phyloP scores from a whole-genome alignment of 164 flowering plant species.

The Umbilicus rupestris region DNA sequence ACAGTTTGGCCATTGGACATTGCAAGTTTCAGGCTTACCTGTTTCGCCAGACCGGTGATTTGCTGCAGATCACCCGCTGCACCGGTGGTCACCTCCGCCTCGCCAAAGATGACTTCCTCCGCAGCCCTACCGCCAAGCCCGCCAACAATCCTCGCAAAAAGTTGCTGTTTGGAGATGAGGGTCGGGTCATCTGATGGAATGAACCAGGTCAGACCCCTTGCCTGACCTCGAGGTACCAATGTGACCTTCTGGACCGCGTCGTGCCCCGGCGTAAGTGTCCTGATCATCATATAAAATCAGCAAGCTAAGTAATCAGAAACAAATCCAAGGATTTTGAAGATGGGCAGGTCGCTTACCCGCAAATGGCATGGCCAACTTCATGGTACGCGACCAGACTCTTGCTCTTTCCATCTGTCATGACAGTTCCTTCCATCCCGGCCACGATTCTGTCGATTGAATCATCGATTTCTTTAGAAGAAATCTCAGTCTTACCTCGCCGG shows the following conservation, averaged over 20 bases:
- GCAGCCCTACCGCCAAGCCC: constrained; percentile 92
- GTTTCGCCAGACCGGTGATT: constrained; percentile 73
- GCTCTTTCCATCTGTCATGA: constrained; percentile 88
- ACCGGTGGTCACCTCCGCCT: constrained; percentile 80
- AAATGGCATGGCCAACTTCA: constrained; percentile 92
- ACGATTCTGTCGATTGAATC: constrained; percentile 90
- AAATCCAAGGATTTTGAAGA: not conserved
- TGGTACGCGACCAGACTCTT: constrained; percentile 87
- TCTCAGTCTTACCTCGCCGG: constrained; percentile 63
- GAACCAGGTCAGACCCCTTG: constrained; percentile 78
- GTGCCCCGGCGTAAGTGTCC: constrained; percentile 88
- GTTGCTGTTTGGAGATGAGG: constrained; percentile 72
- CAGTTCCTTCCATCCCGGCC: constrained; percentile 95
- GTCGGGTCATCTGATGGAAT: constrained; percentile 80
- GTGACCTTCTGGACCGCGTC: constrained; percentile 88
- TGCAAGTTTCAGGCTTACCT: constrained; percentile 26
- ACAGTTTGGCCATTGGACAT: too few relatives aligned
- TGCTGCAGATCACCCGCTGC: constrained; percentile 85
- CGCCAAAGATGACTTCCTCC: constrained; percentile 80
- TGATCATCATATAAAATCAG: constrained; percentile 17
- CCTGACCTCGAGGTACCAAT: constrained; percentile 76
- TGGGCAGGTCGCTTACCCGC: constrained; percentile 46
- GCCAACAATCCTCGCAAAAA: constrained; percentile 80
- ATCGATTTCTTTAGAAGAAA: constrained; percentile 80
- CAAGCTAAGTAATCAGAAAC: too few relatives aligned